Conservation (phyloP, 1,284 basidiomycete species). For the Phellinidium pouzarii region DNA sequence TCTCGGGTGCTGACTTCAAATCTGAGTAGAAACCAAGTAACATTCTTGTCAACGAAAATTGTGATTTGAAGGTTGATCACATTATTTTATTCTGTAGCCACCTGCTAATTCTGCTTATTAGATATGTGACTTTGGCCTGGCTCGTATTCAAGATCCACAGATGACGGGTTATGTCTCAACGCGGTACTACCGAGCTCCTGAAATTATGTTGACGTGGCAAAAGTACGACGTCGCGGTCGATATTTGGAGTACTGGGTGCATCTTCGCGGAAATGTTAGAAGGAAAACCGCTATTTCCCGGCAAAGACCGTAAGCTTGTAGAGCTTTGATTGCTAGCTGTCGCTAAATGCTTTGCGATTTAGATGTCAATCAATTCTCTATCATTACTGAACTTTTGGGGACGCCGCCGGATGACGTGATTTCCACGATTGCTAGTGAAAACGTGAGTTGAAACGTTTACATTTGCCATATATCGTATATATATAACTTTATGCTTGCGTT, state of each 20-base stretch:
- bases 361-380: slow-evolving; percentile 99
- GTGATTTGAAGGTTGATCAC: slow-evolving; percentile 76
- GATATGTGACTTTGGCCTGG: slow-evolving; percentile 99
- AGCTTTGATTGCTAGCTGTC: slow-evolving; percentile 7
- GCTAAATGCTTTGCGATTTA: slow-evolving; percentile 28
- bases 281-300: slow-evolving; percentile 98
- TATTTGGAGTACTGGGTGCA: slow-evolving; percentile 99
- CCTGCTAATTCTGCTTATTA: slow-evolving; percentile 26
- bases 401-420: slow-evolving; percentile 98
- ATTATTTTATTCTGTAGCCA: slow-evolving; percentile 3
- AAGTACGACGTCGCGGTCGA: slow-evolving; percentile 99
- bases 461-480: neutral
- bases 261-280: slow-evolving; percentile 99
- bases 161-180: slow-evolving; percentile 99
- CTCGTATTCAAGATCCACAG: slow-evolving; percentile 95
- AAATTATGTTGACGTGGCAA: slow-evolving; percentile 99
- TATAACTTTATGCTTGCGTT: slow-evolving; percentile 3
- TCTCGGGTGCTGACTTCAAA: neutral
- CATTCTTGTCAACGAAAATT: slow-evolving; percentile 99
- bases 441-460: slow-evolving; percentile 44
- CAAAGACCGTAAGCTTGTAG: slow-evolving; percentile 76
- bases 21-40: slow-evolving; percentile 88
- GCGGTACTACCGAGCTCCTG: slow-evolving; percentile 96
- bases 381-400: slow-evolving; percentile 97
- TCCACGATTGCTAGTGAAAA: slow-evolving; percentile 98